Percentiles rank a stretch among this genome's conserved stretches.
These are phyloP conservation scores for Coccinonectria pachysandricola DNA, from an alignment of 2,329 filamentous ascomycete genomes.

Conservation along the genomic window DNA sequence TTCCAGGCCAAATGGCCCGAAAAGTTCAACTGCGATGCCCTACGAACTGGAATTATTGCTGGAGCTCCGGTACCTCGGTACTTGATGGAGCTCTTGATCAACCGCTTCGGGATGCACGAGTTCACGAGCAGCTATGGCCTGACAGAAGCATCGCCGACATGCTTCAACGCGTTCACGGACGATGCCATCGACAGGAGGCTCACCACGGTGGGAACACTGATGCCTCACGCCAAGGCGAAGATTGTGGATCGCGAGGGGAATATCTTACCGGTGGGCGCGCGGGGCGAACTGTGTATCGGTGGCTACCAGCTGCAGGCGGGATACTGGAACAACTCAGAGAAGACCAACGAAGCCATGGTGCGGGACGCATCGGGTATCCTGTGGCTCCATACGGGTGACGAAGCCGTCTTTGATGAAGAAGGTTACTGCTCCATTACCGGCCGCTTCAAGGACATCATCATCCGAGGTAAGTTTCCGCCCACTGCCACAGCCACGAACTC, in stretches of 20 bases:
- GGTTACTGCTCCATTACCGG: slow-evolving; percentile 67
- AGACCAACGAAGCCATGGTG: slow-evolving; percentile 54
- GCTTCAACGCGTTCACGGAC: slow-evolving; percentile 69
- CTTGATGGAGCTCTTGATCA: slow-evolving; percentile 62
- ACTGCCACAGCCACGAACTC: no score
- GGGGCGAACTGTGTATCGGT: slow-evolving; percentile 67
- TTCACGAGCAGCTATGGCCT: slow-evolving; percentile 63
- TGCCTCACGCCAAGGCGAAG: slow-evolving; percentile 69
- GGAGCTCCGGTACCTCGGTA: slow-evolving; percentile 67
- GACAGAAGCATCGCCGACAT: slow-evolving; percentile 70
- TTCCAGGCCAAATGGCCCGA: slow-evolving; percentile 35
- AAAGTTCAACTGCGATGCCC: slow-evolving; percentile 35
- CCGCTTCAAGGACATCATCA: slow-evolving; percentile 71
- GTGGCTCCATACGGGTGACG: slow-evolving; percentile 60
- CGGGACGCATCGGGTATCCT: slow-evolving; percentile 41
- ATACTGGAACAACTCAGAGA: slow-evolving; percentile 61
- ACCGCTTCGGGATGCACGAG: slow-evolving; percentile 63
- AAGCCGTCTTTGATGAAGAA: slow-evolving; percentile 55
- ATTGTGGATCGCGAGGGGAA: slow-evolving; percentile 60
- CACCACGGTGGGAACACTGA: slow-evolving; percentile 63
- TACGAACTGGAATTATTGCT: slow-evolving; percentile 70
- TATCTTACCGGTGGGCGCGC: slow-evolving; percentile 54
- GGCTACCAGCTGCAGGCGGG: slow-evolving; percentile 65
- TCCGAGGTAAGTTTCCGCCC: slow-evolving; percentile 47
- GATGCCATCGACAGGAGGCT: slow-evolving; percentile 58